Evolutionary conservation across 495 filamentous ascomycete species (phyloP).

Genomic region (Parachaetomium inaequale): DNA sequence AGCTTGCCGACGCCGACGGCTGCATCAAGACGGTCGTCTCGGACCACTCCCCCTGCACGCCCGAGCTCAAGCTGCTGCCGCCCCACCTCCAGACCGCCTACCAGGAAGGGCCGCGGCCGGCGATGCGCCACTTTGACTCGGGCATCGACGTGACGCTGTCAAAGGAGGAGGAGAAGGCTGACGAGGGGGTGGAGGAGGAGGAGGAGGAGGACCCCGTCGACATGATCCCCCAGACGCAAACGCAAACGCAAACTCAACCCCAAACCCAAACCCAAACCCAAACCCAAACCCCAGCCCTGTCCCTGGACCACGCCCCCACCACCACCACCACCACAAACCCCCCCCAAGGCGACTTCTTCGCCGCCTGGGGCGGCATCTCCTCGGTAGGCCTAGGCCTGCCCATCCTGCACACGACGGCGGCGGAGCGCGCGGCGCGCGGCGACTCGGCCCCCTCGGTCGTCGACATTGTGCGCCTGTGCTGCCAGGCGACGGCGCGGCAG

Average conservation of each 20-base stretch:
- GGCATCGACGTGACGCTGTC: conserved; percentile 44
- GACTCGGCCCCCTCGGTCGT: conserved; percentile 50
- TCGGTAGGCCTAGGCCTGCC: conserved; percentile 88
- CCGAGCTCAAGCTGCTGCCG: conserved; percentile 86
- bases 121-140: conserved; percentile 45
- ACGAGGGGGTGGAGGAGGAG: conserved; percentile 5
- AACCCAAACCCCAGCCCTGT: too few species aligned
- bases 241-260: neutral
- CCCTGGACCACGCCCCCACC: too few species aligned
- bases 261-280: neutral
- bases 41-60: conserved; percentile 95
- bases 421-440: conserved; percentile 51
- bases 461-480: conserved; percentile 81
- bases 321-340: too few species aligned
- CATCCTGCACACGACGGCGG: conserved; percentile 81
- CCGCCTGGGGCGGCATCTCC: conserved; percentile 93
- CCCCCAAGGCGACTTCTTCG: conserved; percentile 82
- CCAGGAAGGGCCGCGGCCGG: conserved; percentile 26
- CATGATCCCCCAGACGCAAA: neutral
- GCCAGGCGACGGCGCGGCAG: conserved; percentile 81
- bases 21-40: conserved; percentile 94
- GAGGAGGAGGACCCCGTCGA: neutral
- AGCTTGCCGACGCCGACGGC: conserved; percentile 64
- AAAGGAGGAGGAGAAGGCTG: conserved; percentile 17
- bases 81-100: conserved; percentile 47